phyloP scores from a whole-genome alignment of 2,329 filamentous ascomycete genomes.

The Aspergillus sp. region DNA sequence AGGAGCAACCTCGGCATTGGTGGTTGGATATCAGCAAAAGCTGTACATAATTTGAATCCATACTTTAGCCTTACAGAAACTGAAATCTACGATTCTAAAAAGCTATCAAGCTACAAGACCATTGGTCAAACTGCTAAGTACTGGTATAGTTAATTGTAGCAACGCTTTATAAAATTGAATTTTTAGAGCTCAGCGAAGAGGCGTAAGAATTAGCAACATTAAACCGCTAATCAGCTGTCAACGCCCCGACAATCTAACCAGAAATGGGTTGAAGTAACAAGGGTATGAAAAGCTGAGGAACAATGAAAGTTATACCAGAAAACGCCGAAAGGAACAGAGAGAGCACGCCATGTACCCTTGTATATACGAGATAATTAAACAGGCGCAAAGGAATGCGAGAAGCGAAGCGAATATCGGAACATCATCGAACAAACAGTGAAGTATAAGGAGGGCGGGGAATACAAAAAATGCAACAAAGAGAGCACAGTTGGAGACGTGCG shows the following conservation, averaged over 20 bases:
- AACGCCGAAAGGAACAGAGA: background rate
- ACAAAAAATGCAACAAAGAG: background rate
- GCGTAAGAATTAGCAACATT: background rate
- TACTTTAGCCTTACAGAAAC: background rate
- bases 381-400: constrained; percentile 3
- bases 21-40: background rate
- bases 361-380: background rate
- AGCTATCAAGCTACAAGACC: background rate
- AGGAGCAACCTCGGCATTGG: background rate
- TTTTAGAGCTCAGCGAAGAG: background rate
- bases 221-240: background rate
- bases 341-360: background rate
- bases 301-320: background rate
- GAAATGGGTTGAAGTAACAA: background rate
- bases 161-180: background rate
- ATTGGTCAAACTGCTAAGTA: background rate
- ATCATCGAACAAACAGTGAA: background rate
- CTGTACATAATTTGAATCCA: background rate
- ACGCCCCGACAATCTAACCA: background rate
- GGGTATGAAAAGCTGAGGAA: background rate
- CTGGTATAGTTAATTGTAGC: background rate
- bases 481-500: background rate
- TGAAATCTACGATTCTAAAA: background rate
- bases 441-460: background rate
- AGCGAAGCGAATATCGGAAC: background rate